These are phyloP conservation scores for Fusarium verrucosum DNA, from an alignment of 2,329 filamentous ascomycete genomes.

Conservation along the genomic window DNA sequence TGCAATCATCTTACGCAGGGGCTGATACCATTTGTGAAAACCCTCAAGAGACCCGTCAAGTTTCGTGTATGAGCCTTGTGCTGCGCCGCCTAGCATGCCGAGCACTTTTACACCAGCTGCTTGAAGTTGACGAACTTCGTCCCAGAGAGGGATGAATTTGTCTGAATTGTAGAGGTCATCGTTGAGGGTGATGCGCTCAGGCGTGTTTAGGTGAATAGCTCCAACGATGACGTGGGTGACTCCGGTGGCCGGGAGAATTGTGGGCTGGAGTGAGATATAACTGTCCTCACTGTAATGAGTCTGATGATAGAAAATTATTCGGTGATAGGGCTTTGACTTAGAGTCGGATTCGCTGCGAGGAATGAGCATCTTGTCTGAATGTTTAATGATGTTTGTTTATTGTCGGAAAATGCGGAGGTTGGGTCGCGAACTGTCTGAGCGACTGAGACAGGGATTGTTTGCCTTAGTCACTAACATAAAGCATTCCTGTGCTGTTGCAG, in stretches of 20 bases:
- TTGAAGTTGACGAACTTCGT: constrained; percentile 76
- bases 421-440: background rate
- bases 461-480: background rate
- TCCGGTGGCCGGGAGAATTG: constrained; percentile 54
- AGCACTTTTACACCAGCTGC: constrained; percentile 77
- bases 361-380: constrained; percentile 17
- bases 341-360: background rate
- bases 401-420: constrained; percentile 4
- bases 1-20: constrained; percentile 70
- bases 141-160: constrained; percentile 77
- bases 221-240: constrained; percentile 83
- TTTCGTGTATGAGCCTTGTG: constrained; percentile 71
- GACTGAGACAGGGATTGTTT: background rate
- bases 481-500: background rate
- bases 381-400: background rate
- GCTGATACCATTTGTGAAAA: constrained; percentile 78
- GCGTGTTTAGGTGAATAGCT: constrained; percentile 79
- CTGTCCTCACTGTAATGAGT: constrained; percentile 54
- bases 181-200: constrained; percentile 76
- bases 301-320: constrained; percentile 62
- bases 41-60: constrained; percentile 64
- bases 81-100: constrained; percentile 86
- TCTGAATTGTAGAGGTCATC: constrained; percentile 73
- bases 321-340: constrained; percentile 27
- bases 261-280: constrained; percentile 61